These are phyloP conservation scores for Fraxinus excelsior DNA, from an alignment of 257 asterid species.

Conservation along the genomic window DNA sequence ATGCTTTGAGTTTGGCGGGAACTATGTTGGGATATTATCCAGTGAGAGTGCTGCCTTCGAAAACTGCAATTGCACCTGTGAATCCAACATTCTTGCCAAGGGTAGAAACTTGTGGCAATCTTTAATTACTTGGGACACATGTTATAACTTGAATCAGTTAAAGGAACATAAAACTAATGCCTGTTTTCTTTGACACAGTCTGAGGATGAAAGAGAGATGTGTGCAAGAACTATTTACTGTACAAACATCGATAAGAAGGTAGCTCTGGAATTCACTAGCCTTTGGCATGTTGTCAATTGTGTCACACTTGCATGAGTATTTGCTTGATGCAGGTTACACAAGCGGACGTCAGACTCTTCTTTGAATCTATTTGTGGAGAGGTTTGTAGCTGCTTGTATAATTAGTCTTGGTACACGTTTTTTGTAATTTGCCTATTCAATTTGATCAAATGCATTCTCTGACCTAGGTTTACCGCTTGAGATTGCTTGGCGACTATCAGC, in stretches of 20 bases:
- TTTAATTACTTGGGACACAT: neutral
- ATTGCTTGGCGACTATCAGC: slow-evolving; percentile 96
- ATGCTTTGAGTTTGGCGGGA: neutral
- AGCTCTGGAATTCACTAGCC: slow-evolving; percentile 9
- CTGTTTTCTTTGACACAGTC: slow-evolving; percentile 43
- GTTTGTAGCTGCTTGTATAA: slow-evolving; percentile 42
- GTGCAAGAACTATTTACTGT: slow-evolving; percentile 83
- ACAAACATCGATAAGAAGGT: slow-evolving; percentile 83
- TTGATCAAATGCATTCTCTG: slow-evolving; percentile 35
- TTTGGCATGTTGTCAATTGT: neutral
- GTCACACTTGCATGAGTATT: slow-evolving; percentile 14
- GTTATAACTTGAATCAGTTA: neutral
- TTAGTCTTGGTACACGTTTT: slow-evolving; percentile 19
- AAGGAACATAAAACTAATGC: slow-evolving; percentile 18
- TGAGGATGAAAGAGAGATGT: slow-evolving; percentile 89
- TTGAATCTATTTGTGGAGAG: slow-evolving; percentile 71
- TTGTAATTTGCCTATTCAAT: slow-evolving; percentile 12
- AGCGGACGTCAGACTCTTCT: slow-evolving; percentile 70
- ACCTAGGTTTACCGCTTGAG: slow-evolving; percentile 89
- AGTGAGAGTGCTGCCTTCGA: neutral
- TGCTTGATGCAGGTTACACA: slow-evolving; percentile 61
- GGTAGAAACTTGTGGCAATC: slow-evolving; percentile 35
- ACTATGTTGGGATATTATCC: neutral
- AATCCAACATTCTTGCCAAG: slow-evolving; percentile 52
- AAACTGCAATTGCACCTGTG: neutral